These are phyloP conservation scores for Lanmaoa rubissima DNA, from an alignment of 768 basidiomycete genomes.

Conservation along the genomic window DNA sequence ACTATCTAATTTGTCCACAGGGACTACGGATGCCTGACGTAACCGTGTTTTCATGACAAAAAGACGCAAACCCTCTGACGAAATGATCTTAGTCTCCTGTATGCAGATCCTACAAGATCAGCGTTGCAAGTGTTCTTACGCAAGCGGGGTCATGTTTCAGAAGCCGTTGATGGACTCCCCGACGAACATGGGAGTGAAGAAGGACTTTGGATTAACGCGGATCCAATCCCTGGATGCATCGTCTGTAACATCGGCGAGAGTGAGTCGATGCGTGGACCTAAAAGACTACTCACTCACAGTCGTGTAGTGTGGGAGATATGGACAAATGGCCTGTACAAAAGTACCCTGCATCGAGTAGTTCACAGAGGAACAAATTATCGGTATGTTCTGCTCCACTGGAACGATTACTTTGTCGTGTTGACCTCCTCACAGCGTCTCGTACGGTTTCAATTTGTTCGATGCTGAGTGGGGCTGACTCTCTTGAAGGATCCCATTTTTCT, in stretches of 20 bases:
- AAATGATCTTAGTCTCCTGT: slow-evolving; percentile 64
- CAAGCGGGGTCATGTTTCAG: slow-evolving; percentile 35
- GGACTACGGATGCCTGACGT: slow-evolving; percentile 93
- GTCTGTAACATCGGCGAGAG: slow-evolving; percentile 95
- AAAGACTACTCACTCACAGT: not conserved
- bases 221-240: slow-evolving; percentile 79
- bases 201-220: slow-evolving; percentile 79
- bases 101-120: slow-evolving; percentile 73
- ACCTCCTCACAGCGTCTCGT: slow-evolving; percentile 61
- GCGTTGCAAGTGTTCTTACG: slow-evolving; percentile 81
- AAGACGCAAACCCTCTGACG: slow-evolving; percentile 4
- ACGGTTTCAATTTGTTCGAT: slow-evolving; percentile 27
- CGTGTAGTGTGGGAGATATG: slow-evolving; percentile 85
- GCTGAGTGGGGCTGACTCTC: slow-evolving; percentile 2
- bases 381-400: slow-evolving; percentile 17
- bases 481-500: slow-evolving; percentile 85
- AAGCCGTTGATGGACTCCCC: slow-evolving; percentile 38
- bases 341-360: slow-evolving; percentile 88
- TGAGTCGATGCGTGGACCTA: slow-evolving; percentile 34
- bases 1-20: slow-evolving; percentile 35
- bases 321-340: slow-evolving; percentile 83
- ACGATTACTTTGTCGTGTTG: not conserved
- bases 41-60: slow-evolving; percentile 20
- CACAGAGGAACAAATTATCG: slow-evolving; percentile 73
- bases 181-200: slow-evolving; percentile 53